Conservation (phyloP, 2,329 filamentous ascomycete species). For the Aureobasidium lini region DNA sequence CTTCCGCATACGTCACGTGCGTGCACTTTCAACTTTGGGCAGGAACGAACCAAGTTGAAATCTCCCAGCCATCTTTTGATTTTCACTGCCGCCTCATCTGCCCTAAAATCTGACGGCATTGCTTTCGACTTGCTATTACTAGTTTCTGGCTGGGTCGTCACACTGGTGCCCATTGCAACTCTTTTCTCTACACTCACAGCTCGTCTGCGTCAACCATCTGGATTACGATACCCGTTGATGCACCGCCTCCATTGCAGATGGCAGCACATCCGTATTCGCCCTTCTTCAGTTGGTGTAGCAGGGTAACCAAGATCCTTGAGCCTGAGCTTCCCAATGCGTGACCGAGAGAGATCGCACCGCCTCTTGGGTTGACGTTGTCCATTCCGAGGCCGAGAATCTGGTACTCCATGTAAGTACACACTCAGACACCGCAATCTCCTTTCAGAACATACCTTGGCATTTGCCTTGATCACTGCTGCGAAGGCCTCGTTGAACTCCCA, state of each 20-base stretch:
- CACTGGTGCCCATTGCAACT: neutral
- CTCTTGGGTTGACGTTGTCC: conserved; percentile 77
- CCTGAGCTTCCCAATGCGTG: conserved; percentile 92
- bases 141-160: neutral
- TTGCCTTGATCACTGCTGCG: conserved; percentile 88
- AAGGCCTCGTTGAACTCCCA: conserved; percentile 99
- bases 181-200: conserved; percentile 18
- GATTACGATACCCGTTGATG: conserved; percentile 83
- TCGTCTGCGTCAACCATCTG: conserved; percentile 58
- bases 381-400: conserved; percentile 72
- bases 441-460: conserved; percentile 59
- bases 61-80: neutral
- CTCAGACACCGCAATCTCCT: neutral
- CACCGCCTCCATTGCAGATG: conserved; percentile 95
- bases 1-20: conserved; percentile 4
- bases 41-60: neutral
- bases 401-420: conserved; percentile 16
- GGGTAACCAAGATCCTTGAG: conserved; percentile 78
- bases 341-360: conserved; percentile 84
- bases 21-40: neutral
- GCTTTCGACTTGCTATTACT: neutral
- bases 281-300: conserved; percentile 83
- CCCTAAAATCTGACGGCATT: neutral
- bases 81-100: neutral
- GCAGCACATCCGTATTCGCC: conserved; percentile 93